These are phyloP conservation scores for Starmera pachycereana DNA, from an alignment of 805 yeast genomes.

Conservation along the genomic window DNA sequence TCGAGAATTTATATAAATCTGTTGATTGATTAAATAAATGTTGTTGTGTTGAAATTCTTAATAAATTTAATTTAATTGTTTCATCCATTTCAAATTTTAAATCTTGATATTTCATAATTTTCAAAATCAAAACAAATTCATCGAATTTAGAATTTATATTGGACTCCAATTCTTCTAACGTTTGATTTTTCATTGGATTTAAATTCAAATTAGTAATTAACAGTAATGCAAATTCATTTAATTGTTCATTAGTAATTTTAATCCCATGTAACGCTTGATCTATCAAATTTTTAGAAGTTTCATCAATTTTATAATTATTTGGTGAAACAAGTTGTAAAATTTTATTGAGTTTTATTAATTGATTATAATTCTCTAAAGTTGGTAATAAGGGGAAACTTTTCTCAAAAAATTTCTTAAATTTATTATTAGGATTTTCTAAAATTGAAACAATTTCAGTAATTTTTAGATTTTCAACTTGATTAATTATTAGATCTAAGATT, in stretches of 20 bases:
- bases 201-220: constrained; percentile 2
- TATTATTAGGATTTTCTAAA: not conserved
- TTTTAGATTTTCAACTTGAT: constrained; percentile 1
- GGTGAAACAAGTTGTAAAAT: constrained; percentile 8
- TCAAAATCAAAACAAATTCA: constrained; percentile 6
- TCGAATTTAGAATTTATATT: constrained; percentile 2
- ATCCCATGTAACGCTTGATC: constrained; percentile 12
- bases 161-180: constrained; percentile 1
- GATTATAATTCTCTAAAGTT: constrained; percentile 7
- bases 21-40: constrained; percentile 6
- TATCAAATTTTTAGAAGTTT: constrained; percentile 4
- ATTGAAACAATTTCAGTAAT: constrained; percentile 1
- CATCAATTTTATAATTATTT: not conserved
- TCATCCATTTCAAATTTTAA: constrained; percentile 5
- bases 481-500: constrained; percentile 3
- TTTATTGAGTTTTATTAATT: constrained; percentile 6
- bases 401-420: constrained; percentile 1
- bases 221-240: constrained; percentile 1
- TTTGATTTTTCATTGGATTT: constrained; percentile 3
- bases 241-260: constrained; percentile 5
- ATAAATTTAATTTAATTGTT: constrained; percentile 6
- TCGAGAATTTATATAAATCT: constrained; percentile 5
- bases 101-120: constrained; percentile 5
- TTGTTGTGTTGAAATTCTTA: constrained; percentile 15
- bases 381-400: constrained; percentile 13